Evolutionary conservation across 2,329 filamentous ascomycete genomes (phyloP), one percentile per base, ranked within the genome.

Genomic region (Venturia asperata): DNA sequence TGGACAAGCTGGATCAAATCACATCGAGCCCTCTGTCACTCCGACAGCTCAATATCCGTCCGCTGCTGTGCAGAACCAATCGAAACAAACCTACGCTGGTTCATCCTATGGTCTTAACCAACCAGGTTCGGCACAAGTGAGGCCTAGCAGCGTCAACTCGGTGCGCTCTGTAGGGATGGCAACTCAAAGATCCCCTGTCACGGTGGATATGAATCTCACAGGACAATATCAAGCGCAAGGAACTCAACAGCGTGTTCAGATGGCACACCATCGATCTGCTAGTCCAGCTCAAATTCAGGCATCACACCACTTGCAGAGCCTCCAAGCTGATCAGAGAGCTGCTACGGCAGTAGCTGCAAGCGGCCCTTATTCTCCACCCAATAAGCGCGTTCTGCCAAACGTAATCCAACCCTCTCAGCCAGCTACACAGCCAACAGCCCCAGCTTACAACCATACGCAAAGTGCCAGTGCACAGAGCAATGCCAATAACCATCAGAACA

Each of bases 221-320:
- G n/a, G 69, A 66, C 4, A 71, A 73, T 34, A 62, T 67, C 69
- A 70, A 37, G 69, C 71, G 5, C 72, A 75, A 61, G 67, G 68
- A 56, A 58, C 68, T 34, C 69, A 71, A 56, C 68, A 63, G 61
- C 64, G 34, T 42, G 56, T 41, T 42, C n/a, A 65, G 68, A 6
- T 69, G 70, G 66, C 70, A 68, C 71, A 69, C 21, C 72, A 72
- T 64, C 70, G 70, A 11, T 68, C 72, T 56, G 67, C 68, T 30
- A 74, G 71, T 65, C 71, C 74, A 5, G 69, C 70, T 2, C 73
- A 74, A 42, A 55, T 63, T 27, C 70, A 72, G 41, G 72, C 74
- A 58, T 67, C 64, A 5, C 68, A 21, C 21, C 63, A 64, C 24
- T 64, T 64, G 19, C 63, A 69, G n/a, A 68, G 58, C 24, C 49